phyloP scores from a whole-genome alignment of 106 monocot species.

The Alisma plantagoaquatica region DNA sequence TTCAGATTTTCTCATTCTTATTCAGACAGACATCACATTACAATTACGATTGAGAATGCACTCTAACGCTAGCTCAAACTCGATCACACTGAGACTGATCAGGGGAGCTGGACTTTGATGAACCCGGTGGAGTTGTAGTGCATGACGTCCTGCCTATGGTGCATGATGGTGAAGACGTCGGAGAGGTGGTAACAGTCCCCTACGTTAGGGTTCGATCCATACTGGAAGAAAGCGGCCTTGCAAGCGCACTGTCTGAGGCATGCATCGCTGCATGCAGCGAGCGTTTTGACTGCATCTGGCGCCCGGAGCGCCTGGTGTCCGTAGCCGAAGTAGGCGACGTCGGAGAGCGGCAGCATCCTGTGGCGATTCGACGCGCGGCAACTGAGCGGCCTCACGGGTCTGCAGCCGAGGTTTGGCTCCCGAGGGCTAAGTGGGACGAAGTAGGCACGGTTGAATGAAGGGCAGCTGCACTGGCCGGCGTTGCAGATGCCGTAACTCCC shows the following conservation, averaged over 20 bases:
- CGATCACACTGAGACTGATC: too few species aligned
- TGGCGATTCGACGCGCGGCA: not conserved
- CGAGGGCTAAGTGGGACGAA: not conserved
- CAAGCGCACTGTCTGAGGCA: not conserved
- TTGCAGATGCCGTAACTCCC: conserved; percentile 13
- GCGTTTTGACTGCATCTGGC: not conserved
- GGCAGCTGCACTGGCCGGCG: conserved; percentile 2
- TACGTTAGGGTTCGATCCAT: too few species aligned
- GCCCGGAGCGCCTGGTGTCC: not conserved
- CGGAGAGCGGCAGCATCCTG: not conserved
- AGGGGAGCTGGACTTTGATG: too few species aligned
- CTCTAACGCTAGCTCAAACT: too few species aligned
- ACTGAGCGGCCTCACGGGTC: conserved; percentile 1
- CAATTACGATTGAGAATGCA: too few species aligned
- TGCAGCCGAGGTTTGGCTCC: conserved; percentile 6
- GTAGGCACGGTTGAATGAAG: not conserved
- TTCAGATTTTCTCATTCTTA: too few species aligned
- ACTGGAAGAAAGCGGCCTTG: conserved; percentile 1
- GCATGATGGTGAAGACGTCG: too few species aligned
- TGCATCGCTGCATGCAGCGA: not conserved
- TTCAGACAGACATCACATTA: too few species aligned
- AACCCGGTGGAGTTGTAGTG: too few species aligned
- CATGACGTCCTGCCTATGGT: too few species aligned
- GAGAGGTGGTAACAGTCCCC: too few species aligned
- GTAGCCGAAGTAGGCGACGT: conserved; percentile 8